phyloP scores from a whole-genome alignment of 192 early-diverging fungal genomes.

The Fimicolochytrium jonesii region DNA sequence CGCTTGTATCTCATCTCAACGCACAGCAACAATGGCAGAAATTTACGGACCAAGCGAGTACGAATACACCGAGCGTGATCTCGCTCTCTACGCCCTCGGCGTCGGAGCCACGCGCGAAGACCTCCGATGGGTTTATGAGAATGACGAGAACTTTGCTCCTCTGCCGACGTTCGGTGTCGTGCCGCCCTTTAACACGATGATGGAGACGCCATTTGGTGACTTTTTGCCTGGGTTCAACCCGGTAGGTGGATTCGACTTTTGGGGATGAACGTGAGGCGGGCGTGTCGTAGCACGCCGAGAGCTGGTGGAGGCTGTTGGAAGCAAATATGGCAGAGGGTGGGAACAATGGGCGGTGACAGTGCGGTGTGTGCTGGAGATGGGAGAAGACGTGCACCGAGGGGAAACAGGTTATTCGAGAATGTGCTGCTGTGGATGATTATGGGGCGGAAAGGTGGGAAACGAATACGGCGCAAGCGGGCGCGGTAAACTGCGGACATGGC shows the following conservation, averaged over 20 bases:
- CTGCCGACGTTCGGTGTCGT: conserved; percentile 94
- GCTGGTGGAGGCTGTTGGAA: too few species aligned
- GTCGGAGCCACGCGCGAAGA: conserved; percentile 86
- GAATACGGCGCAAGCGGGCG: too few species aligned
- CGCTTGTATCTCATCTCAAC: too few species aligned
- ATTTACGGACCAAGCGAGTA: background rate
- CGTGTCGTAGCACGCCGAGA: background rate
- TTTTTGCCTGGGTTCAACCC: conserved; percentile 76
- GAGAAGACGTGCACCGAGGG: too few species aligned
- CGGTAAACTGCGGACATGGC: too few species aligned
- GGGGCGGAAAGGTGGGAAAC: too few species aligned
- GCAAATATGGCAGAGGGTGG: too few species aligned
- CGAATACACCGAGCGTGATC: conserved; percentile 82
- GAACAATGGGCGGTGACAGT: too few species aligned
- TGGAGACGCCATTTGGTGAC: conserved; percentile 65
- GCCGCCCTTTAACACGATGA: conserved; percentile 67
- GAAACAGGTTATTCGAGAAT: too few species aligned
- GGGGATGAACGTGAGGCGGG: background rate
- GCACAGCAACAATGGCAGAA: too few species aligned
- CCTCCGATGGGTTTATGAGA: conserved; percentile 90
- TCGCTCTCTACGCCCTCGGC: conserved; percentile 91
- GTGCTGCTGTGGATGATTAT: too few species aligned
- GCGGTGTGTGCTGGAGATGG: too few species aligned
- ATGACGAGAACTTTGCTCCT: conserved; percentile 71
- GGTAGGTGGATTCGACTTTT: conserved; percentile 15